Base-by-base conservation (phyloP, 805 yeast species). In the Candida boidinii region DNA sequence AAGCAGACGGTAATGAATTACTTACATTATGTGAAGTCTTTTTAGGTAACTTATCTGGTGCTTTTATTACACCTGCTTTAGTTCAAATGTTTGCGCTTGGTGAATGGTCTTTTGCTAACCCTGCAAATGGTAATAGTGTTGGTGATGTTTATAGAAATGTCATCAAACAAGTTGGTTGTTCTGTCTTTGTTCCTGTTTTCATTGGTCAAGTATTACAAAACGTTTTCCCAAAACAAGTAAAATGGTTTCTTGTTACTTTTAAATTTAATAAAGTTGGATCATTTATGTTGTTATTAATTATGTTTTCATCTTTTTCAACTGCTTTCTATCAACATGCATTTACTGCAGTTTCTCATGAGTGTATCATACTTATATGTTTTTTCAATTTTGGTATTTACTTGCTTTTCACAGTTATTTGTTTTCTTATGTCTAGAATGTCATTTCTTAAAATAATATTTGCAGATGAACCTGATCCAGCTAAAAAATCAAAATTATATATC, bases 161-260 rank as follows among this genome's bases (percentile, higher is more conserved):
- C 31, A 82, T 87, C 90, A 80, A 83, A 53, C 95, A 87, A 54
- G 65, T 87, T 35, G 95, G 95, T 0, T 64, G 82, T 14, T 72
- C 53, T 5, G 86, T 86, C 4, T 85, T 87, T 53, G 73, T 86
- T 8, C 96, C 96, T 1, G 54, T 85, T 15, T 78, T 82, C 51
- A 87, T 86, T n/a, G 96, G 96, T 1, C 95, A 87, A 55, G 75
- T 79, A 10, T 47, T 81, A 13, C 94, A 84, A 51, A 78, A 81
- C 48, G 21, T 81, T 3, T 69, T 73, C 37, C 87, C 92, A 0
- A 66, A 64, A 30, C 79, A 77, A 50, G 72, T 74, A 2, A 70
- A 75, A 43, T 76, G 79, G 76, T 59, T 66, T 21, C 53, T 76
- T 25, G 58, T 70, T 2, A 76, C 69, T 9, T 75, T 77, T 50